phyloP scores from a whole-genome alignment of 306 rosid species.

The Arachis stenosperma region DNA sequence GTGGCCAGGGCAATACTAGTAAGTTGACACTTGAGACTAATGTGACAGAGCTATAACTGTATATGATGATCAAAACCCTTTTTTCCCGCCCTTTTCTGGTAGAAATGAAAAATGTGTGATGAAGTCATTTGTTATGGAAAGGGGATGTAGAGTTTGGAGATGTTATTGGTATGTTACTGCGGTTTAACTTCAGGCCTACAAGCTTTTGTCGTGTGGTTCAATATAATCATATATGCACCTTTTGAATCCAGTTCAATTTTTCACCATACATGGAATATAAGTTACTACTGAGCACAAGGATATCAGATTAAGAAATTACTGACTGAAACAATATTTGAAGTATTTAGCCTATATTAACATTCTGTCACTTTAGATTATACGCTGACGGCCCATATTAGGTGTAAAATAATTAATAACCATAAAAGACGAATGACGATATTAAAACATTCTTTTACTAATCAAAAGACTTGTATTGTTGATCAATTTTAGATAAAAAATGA shows the following conservation, averaged over 20 bases:
- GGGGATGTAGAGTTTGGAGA: background rate
- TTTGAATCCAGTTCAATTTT: background rate
- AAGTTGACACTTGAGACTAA: background rate
- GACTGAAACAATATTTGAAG: too few relatives aligned
- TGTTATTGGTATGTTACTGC: background rate
- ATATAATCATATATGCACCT: constrained; percentile 5
- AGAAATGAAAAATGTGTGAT: background rate
- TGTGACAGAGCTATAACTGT: background rate
- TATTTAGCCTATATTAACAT: background rate
- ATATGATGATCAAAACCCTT: background rate
- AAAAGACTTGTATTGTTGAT: too few relatives aligned
- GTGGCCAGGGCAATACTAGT: background rate
- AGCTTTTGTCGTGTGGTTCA: background rate
- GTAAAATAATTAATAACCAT: too few relatives aligned
- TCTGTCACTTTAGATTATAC: background rate
- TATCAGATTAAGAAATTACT: too few relatives aligned
- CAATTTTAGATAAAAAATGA: too few relatives aligned
- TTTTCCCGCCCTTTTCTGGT: background rate
- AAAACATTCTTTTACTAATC: too few relatives aligned
- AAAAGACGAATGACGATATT: too few relatives aligned
- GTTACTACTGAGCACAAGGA: background rate
- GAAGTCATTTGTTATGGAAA: background rate
- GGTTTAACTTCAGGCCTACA: background rate
- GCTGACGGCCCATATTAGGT: background rate
- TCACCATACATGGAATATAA: background rate